Conservation (phyloP, 1,139 yeast species). For the Yamadazyma jaroonii region DNA sequence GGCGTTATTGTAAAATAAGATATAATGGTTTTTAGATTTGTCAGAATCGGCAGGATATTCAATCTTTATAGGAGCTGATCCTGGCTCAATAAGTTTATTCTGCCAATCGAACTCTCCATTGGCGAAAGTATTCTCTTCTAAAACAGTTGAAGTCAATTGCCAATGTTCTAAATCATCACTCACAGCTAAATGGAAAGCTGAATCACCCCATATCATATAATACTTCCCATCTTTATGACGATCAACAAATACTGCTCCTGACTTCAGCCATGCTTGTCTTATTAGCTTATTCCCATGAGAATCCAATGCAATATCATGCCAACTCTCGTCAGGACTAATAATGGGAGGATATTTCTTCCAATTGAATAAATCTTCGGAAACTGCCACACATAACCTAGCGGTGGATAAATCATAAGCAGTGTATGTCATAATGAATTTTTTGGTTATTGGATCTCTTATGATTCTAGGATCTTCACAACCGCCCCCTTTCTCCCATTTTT, state of each 20-base stretch:
- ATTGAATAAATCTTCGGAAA: constrained; percentile 34
- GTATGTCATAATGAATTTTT: constrained; percentile 39
- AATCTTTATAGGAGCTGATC: constrained; percentile 43
- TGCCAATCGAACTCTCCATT: constrained; percentile 31
- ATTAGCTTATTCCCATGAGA: constrained; percentile 23
- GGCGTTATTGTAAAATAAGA: constrained; percentile 40
- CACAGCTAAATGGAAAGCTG: constrained; percentile 37
- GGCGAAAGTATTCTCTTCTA: constrained; percentile 25
- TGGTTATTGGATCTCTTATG: constrained; percentile 35
- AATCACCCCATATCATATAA: constrained; percentile 49
- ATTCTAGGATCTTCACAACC: constrained; percentile 48
- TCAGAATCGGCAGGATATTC: constrained; percentile 23
- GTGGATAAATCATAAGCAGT: constrained; percentile 37
- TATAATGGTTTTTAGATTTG: constrained; percentile 33
- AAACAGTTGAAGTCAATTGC: constrained; percentile 24
- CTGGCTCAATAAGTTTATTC: constrained; percentile 40
- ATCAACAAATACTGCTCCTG: constrained; percentile 43
- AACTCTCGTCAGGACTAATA: constrained; percentile 22
- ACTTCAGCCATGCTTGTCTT: constrained; percentile 41
- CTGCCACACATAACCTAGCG: constrained; percentile 45
- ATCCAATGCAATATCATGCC: constrained; percentile 34
- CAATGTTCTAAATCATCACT: constrained; percentile 36
- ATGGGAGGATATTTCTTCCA: constrained; percentile 43
- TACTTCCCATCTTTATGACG: constrained; percentile 32
- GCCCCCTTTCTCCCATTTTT: constrained; percentile 41